A percentile compares a stretch with the other conserved stretches of the same genome.
Evolutionary conservation across 2,329 filamentous ascomycete species (phyloP).

Genomic region (Curvularia eragrostidis): DNA sequence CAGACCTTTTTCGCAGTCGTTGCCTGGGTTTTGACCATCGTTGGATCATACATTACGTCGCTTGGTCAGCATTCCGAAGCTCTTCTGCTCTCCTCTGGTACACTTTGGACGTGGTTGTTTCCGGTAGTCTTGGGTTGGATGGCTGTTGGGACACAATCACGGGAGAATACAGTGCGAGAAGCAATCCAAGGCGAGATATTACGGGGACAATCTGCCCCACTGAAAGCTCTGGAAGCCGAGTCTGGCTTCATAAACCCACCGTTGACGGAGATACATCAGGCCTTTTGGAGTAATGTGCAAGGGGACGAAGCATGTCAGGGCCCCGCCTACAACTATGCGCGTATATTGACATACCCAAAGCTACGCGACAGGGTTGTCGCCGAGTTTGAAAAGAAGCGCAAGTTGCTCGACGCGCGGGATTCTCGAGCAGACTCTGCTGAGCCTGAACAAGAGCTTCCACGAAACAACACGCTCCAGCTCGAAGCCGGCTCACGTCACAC

Average conservation of each 20-base stretch:
- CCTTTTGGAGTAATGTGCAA: conserved; percentile 1
- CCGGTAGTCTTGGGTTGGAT: conserved; percentile 10
- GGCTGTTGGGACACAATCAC: conserved; percentile 6
- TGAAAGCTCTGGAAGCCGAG: background rate
- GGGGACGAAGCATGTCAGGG: conserved; percentile 6
- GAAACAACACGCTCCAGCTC: background rate
- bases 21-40: conserved; percentile 3
- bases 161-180: background rate
- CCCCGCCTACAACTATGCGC: conserved; percentile 6
- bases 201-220: background rate
- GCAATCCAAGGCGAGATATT: conserved; percentile 2
- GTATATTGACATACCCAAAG: conserved; percentile 6
- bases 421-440: background rate
- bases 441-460: background rate
- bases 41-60: conserved; percentile 1
- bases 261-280: background rate
- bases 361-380: background rate
- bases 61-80: conserved; percentile 7
- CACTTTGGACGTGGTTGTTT: conserved; percentile 9
- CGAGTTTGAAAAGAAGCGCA: background rate
- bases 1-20: conserved; percentile 4
- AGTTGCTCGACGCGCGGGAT: background rate
- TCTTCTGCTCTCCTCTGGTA: conserved; percentile 5
- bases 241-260: background rate
- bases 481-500: background rate